Percentiles rank a stretch among this genome's conserved stretches.
phyloP scores from a whole-genome alignment of 129 eudicot species.

The Ambrosia artemisiifolia region DNA sequence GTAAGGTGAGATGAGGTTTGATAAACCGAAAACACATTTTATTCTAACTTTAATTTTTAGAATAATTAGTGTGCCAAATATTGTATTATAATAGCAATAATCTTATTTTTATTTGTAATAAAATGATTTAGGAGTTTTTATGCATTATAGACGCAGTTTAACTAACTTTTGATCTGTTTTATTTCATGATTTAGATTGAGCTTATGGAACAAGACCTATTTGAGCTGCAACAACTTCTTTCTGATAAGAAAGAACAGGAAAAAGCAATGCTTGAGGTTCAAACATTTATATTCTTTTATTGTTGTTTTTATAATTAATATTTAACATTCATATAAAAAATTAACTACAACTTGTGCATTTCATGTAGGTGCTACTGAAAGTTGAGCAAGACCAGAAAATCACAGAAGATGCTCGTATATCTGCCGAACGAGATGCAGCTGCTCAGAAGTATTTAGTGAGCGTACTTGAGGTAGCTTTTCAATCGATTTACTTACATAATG shows the following conservation, averaged over 20 bases:
- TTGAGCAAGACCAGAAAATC: slow-evolving; percentile 85
- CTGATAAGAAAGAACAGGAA: slow-evolving; percentile 79
- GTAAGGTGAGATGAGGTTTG: neutral
- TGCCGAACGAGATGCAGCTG: slow-evolving; percentile 90
- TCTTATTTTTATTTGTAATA: neutral
- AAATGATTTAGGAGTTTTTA: neutral
- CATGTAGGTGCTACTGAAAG: slow-evolving; percentile 78
- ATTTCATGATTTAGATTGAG: slow-evolving; percentile 53
- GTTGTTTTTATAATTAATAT: neutral
- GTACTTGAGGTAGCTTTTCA: slow-evolving; percentile 66
- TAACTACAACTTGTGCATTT: neutral
- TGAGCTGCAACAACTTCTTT: slow-evolving; percentile 61
- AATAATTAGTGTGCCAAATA: neutral
- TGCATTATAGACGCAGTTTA: neutral
- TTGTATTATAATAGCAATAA: neutral
- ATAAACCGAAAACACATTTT: neutral
- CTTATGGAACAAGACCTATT: slow-evolving; percentile 66
- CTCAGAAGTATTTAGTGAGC: slow-evolving; percentile 62
- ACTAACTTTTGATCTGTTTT: neutral
- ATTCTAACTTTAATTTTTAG: neutral
- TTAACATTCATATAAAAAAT: neutral
- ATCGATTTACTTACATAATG: neutral
- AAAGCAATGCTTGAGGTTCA: slow-evolving; percentile 83
- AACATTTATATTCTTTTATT: slow-evolving; percentile 3
- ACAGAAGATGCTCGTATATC: slow-evolving; percentile 78